Evolutionary conservation across 2,329 filamentous ascomycete genomes (phyloP).

Genomic region (Pseudogymnoascus sp.): DNA sequence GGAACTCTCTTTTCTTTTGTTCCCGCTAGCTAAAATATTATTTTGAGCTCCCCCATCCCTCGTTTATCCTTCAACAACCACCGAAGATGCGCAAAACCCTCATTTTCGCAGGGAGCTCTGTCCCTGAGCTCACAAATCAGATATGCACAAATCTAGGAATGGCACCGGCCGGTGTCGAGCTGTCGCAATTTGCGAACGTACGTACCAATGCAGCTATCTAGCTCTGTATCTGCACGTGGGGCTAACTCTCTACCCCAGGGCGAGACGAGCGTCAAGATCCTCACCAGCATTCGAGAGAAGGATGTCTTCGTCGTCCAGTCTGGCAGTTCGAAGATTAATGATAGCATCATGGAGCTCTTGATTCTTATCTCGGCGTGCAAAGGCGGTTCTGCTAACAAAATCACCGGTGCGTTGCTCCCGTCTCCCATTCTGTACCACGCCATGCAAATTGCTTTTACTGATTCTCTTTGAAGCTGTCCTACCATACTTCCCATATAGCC

Average conservation of each 20-base stretch:
- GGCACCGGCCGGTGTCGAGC: conserved; percentile 55
- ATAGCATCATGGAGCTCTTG: conserved; percentile 97
- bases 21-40: conserved; percentile 11
- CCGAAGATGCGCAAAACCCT: conserved; percentile 56
- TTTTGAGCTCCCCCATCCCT: conserved; percentile 6
- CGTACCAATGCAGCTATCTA: conserved; percentile 31
- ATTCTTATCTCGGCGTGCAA: conserved; percentile 99
- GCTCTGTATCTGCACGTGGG: conserved; percentile 22
- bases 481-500: conserved; percentile 97
- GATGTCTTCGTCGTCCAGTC: conserved; percentile 99
- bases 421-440: background rate
- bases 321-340: conserved; percentile 91
- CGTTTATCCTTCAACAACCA: conserved; percentile 11
- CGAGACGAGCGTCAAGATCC: conserved; percentile 62
- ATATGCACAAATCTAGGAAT: conserved; percentile 65
- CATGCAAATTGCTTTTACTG: conserved; percentile 13
- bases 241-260: conserved; percentile 38
- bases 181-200: conserved; percentile 65
- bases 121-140: conserved; percentile 55
- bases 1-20: background rate
- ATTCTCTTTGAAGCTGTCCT: conserved; percentile 58
- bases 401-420: conserved; percentile 63
- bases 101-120: conserved; percentile 62
- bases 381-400: conserved; percentile 90
- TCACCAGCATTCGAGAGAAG: conserved; percentile 82